Percentiles rank a stretch among this genome's conserved stretches.
Conservation (phyloP, 225 moss, liverwort and hornwort genomes). For the Lunularia cruciata region DNA sequence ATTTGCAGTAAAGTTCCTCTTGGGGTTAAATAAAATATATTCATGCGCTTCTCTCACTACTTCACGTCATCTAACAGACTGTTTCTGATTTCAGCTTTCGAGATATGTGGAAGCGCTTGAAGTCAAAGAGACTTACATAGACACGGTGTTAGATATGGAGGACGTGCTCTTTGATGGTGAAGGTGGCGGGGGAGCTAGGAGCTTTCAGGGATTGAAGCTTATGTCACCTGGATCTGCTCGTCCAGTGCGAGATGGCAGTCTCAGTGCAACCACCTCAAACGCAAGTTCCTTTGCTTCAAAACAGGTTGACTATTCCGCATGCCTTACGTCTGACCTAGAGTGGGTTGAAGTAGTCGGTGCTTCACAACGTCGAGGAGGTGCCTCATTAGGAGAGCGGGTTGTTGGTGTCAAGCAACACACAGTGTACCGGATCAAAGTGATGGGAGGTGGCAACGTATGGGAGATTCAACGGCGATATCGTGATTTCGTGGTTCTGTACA, state of each 20-base stretch:
- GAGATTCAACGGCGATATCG: constrained; percentile 89
- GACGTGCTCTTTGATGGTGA: constrained; percentile 80
- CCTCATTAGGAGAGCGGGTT: constrained; percentile 85
- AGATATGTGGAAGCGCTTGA: constrained; percentile 91
- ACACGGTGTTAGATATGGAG: constrained; percentile 96
- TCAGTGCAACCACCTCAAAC: constrained; percentile 69
- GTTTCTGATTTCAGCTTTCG: constrained; percentile 61
- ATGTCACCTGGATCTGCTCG: constrained; percentile 38
- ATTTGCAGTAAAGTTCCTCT: too few species aligned
- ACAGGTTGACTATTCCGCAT: constrained; percentile 37
- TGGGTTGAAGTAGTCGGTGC: constrained; percentile 96
- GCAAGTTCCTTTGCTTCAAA: constrained; percentile 29
- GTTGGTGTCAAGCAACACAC: constrained; percentile 97
- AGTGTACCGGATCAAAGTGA: constrained; percentile 72
- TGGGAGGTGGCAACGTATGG: constrained; percentile 74
- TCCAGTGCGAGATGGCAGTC: constrained; percentile 65
- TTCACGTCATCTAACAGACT: too few species aligned
- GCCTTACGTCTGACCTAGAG: constrained; percentile 55
- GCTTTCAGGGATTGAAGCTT: constrained; percentile 30
- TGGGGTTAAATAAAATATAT: not conserved
- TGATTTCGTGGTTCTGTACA: constrained; percentile 78
- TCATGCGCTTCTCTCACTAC: not conserved
- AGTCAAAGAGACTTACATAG: constrained; percentile 90
- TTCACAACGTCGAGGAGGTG: constrained; percentile 78
- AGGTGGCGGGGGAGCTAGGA: constrained; percentile 62